A percentile compares a stretch with the other conserved stretches of the same genome.
These are phyloP conservation scores for Cornus kousa DNA, from an alignment of 148 eudicot species.

Conservation along the genomic window DNA sequence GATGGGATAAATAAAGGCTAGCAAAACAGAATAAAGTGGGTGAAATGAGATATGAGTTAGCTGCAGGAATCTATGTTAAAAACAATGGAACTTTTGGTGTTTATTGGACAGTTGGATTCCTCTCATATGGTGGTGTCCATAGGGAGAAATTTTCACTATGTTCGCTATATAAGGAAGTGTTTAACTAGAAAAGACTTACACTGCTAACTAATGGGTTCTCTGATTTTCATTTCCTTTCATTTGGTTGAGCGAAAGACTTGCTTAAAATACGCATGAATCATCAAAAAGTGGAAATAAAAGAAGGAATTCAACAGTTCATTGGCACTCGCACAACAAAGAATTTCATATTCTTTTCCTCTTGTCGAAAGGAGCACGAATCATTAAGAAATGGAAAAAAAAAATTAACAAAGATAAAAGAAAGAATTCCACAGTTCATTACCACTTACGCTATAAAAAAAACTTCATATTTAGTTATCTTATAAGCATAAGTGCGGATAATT, in stretches of 20 bases:
- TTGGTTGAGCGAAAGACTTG: neutral
- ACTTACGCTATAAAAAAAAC: conserved; percentile 6
- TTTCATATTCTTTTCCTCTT: neutral
- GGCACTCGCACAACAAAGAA: conserved; percentile 10
- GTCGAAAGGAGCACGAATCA: neutral
- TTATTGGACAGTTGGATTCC: conserved; percentile 14
- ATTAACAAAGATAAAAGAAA: neutral
- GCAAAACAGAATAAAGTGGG: conserved; percentile 20
- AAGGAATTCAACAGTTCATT: neutral
- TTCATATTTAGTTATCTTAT: neutral
- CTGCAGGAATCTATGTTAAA: conserved; percentile 13
- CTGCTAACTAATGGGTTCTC: neutral
- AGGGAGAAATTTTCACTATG: neutral
- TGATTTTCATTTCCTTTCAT: neutral
- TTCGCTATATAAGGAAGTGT: conserved; percentile 3
- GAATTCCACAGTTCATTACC: neutral
- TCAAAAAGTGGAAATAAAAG: neutral
- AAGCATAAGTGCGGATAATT: neutral
- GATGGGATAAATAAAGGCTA: conserved; percentile 26
- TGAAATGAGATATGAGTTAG: conserved; percentile 7
- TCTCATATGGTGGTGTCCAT: conserved; percentile 2
- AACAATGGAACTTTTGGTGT: neutral
- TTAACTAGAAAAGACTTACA: neutral
- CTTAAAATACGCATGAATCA: neutral
- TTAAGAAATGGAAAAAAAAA: neutral